phyloP scores from a whole-genome alignment of 345 rosid species.

The Cardamine chenopodiifolia region DNA sequence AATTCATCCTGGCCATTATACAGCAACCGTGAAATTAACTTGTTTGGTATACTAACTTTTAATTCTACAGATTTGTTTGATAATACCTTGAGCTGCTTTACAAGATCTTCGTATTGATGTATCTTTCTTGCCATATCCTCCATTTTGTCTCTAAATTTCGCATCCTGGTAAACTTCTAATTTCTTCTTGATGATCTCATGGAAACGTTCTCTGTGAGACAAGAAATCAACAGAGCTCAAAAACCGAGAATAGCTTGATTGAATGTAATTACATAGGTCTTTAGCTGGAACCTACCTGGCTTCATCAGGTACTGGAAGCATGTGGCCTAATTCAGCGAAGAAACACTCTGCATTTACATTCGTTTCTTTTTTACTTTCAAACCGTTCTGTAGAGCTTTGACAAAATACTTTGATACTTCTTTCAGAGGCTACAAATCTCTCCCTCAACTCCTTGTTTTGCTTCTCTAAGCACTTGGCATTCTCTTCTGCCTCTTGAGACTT shows the following conservation, averaged over 20 bases:
- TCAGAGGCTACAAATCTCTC: conserved; percentile 47
- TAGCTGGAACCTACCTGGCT: conserved; percentile 5
- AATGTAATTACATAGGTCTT: not conserved
- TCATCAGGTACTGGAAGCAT: not conserved
- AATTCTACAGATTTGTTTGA: not conserved
- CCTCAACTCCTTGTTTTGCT: conserved; percentile 54
- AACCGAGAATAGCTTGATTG: not conserved
- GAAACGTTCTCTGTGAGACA: conserved; percentile 45
- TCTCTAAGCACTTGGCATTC: conserved; percentile 44
- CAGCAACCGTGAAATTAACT: not conserved
- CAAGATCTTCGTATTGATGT: conserved; percentile 54
- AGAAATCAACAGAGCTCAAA: not conserved
- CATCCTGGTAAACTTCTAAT: conserved; percentile 43
- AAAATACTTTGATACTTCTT: conserved; percentile 39
- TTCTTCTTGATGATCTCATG: conserved; percentile 47
- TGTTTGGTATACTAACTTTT: not conserved
- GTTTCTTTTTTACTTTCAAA: conserved; percentile 41
- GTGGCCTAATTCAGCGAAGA: not conserved
- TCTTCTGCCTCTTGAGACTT: conserved; percentile 45
- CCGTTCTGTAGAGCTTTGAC: conserved; percentile 48
- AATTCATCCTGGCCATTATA: conserved; percentile 13
- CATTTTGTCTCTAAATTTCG: conserved; percentile 45
- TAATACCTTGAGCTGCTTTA: conserved; percentile 59
- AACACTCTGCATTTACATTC: conserved; percentile 23
- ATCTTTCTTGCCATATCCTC: conserved; percentile 55